Evolutionary conservation across 306 rosid species (phyloP).

Genomic region (Alnus rubra): DNA sequence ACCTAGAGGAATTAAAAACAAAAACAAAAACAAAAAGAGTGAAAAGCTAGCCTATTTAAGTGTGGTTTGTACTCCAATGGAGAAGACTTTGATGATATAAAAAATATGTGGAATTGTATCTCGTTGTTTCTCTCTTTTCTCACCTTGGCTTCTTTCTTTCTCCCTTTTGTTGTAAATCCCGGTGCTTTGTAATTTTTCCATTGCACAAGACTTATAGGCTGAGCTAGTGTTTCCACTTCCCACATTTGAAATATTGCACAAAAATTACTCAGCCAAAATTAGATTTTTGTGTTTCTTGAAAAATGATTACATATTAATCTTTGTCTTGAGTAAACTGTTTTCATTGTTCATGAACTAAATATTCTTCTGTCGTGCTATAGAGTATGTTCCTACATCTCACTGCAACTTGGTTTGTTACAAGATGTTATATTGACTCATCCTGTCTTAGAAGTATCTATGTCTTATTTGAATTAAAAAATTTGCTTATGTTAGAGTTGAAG

Average conservation of each 20-base stretch:
- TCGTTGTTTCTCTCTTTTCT: too few relatives aligned
- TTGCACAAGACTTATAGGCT: background rate
- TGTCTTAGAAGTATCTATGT: constrained; percentile 27
- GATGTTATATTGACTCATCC: constrained; percentile 81
- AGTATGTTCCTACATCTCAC: constrained; percentile 15
- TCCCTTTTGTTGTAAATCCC: background rate
- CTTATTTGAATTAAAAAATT: constrained; percentile 33
- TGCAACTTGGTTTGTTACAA: constrained; percentile 42
- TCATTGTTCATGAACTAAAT: background rate
- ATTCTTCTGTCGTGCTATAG: background rate
- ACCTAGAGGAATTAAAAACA: too few relatives aligned
- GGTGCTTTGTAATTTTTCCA: background rate
- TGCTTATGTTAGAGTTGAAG: constrained; percentile 26
- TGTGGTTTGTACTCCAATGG: too few relatives aligned
- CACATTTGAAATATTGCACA: background rate
- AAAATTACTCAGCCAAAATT: background rate
- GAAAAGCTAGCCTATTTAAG: too few relatives aligned
- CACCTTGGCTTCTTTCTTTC: too few relatives aligned
- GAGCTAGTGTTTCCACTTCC: background rate
- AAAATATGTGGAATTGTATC: too few relatives aligned
- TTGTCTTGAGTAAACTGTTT: background rate
- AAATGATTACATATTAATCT: background rate
- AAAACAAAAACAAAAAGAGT: too few relatives aligned
- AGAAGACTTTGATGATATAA: too few relatives aligned
- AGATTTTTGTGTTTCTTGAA: background rate